Percentiles rank a stretch among this genome's conserved stretches.
Evolutionary conservation across 768 basidiomycete species (phyloP).

Genomic region (Ephemerocybe angulata): DNA sequence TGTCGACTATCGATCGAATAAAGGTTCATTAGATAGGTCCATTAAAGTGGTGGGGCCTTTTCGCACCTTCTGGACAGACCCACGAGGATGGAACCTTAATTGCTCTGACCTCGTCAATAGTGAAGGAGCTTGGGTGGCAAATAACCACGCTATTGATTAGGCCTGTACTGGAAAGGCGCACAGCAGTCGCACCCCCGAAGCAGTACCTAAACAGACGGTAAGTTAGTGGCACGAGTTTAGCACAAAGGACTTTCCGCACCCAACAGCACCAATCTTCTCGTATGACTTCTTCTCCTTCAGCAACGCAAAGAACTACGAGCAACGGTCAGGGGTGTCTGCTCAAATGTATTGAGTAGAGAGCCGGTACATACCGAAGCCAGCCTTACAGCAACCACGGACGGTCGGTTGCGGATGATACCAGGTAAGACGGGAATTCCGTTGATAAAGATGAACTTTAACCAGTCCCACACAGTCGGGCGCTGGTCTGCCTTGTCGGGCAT

Average conservation of each 20-base stretch:
- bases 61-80: constrained; percentile 41
- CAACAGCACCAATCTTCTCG: constrained; percentile 38
- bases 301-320: constrained; percentile 30
- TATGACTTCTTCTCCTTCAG: constrained; percentile 36
- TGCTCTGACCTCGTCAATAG: constrained; percentile 30
- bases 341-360: not conserved
- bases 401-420: constrained; percentile 28
- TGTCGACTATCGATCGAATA: constrained; percentile 30
- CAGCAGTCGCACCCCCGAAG: constrained; percentile 36
- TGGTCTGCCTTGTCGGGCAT: constrained; percentile 33
- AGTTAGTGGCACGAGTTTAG: not conserved
- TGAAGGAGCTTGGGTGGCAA: constrained; percentile 37
- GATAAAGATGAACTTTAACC: constrained; percentile 26
- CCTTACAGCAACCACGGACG: constrained; percentile 27
- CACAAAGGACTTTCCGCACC: constrained; percentile 18
- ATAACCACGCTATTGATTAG: constrained; percentile 38
- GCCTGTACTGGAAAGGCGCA: constrained; percentile 34
- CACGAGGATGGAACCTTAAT: constrained; percentile 38
- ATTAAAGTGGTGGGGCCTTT: not conserved
- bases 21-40: not conserved
- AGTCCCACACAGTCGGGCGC: constrained; percentile 27
- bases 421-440: constrained; percentile 25
- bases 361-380: constrained; percentile 17
- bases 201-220: constrained; percentile 37
- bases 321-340: not conserved